Evolutionary conservation across 1,139 yeast genomes (phyloP), one percentile per base, ranked within the genome.

Genomic region (Kodamaea suecica): DNA sequence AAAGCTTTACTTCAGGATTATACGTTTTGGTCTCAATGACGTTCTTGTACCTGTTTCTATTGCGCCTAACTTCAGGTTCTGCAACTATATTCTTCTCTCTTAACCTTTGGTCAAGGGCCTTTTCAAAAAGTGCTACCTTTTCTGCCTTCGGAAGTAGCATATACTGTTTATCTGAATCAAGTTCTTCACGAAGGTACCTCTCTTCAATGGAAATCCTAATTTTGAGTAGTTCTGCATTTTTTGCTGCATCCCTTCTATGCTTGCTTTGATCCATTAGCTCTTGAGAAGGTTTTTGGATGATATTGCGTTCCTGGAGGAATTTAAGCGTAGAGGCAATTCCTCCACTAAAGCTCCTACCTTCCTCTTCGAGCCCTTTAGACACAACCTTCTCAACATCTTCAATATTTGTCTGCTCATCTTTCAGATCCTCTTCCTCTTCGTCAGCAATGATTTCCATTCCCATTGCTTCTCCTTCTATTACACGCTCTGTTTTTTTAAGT

Each of bases 1-100:
- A 71, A 6, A 90, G 53, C 15, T 71, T 65, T 14, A 90, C 75
- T 4, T 73, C 66, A 0, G 96, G 95, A 37, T 77, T 74, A 57
- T 84, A 84, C 34, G 65, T 50, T n/a, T 30, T 21, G 20, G 9
- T 19, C 16, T 19, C 29, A 4, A 20, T 26, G 12, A 24, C 13
- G 4, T 29, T 17, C 14, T 31, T 25, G 7, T 31, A 27, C 33
- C 37, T 34, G 13, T n/a, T 6, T n/a, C n/a, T 23, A 23, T 23
- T 23, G 11, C 5, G 5, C 28, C 17, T 25, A 6, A 11, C 14
- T 13, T 25, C 17, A 12, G 28, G 28, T 53, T 44, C 33, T 40
- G 36, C 37, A 7, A 57, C 40, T 4, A 63, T 53, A 2, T 53
- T 53, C 42, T 65, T 61, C 24, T 52, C 51, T 4, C 41, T 39